Evolutionary conservation across 306 rosid species (phyloP).

Genomic region (Sechiopsis laciniata): DNA sequence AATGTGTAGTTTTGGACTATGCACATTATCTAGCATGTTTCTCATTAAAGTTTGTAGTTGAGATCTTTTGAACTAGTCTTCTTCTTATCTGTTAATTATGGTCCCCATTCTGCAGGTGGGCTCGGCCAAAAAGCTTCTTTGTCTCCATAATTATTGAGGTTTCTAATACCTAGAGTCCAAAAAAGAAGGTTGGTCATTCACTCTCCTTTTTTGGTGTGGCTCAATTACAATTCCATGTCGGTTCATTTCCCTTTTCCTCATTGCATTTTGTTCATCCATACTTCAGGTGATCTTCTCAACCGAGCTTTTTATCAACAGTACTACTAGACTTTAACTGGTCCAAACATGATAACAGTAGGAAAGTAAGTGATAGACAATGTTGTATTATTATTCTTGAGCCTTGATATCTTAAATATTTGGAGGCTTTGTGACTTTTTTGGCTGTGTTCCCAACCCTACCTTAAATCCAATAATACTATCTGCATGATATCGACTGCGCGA

Average conservation of each 20-base stretch:
- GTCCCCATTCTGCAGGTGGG: slow-evolving; percentile 67
- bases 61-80: slow-evolving; percentile 38
- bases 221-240: slow-evolving; percentile 10
- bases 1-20: slow-evolving; percentile 21
- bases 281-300: slow-evolving; percentile 7
- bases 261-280: slow-evolving; percentile 6
- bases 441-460: not conserved
- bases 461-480: not conserved
- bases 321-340: not conserved
- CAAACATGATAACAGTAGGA: not conserved
- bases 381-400: not conserved
- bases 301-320: not conserved
- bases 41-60: slow-evolving; percentile 41
- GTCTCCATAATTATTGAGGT: slow-evolving; percentile 44
- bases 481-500: not conserved
- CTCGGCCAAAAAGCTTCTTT: slow-evolving; percentile 35
- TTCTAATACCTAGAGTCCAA: slow-evolving; percentile 34
- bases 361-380: not conserved
- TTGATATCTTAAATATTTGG: not conserved
- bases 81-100: slow-evolving; percentile 43
- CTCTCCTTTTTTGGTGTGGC: slow-evolving; percentile 27
- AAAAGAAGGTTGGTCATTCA: slow-evolving; percentile 47
- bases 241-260: not conserved
- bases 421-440: slow-evolving; percentile 8
- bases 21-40: slow-evolving; percentile 31